Evolutionary conservation across 306 rosid species (phyloP), one percentile per base, ranked within the genome.

Genomic region (Castanea mollissima): DNA sequence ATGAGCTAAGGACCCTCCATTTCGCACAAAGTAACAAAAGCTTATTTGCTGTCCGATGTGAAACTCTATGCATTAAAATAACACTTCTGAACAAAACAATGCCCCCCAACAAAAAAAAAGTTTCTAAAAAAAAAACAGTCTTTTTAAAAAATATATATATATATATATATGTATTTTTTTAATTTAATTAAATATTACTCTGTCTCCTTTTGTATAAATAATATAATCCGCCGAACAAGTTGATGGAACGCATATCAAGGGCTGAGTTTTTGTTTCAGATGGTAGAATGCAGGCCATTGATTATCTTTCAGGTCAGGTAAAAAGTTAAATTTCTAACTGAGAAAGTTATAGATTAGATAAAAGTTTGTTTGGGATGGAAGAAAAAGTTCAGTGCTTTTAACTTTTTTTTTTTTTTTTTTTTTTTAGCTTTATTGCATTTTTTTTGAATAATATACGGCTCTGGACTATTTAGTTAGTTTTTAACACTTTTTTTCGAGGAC

Each of bases 1-100:
- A 71, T 46, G 34, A 63, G 52, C 88, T 82, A 84, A 82, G 96
- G 93, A 85, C 86, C 92, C 90, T 88, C 97, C 90, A 88, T 88
- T 85, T 68, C 78, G 86, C 91, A 87, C 87, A 87, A 87, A 78
- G 89, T 72, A 79, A 87, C 86, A 82, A 79, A 80, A 80, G 91
- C 88, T 87, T 73, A 68, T 78, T 84, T 78, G 90, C 71, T 64
- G 93, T 84, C 89, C 64, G 83, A 78, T 87, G 91, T 69, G 93
- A 87, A 87, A 78, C 89, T 82, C 88, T 79, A 80, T 75, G 89
- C 85, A 84, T 72, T 88, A 85, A 88, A 92, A 92, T 86, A 83
- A 78, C 70, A 77, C 82, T 81, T 81, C 71, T 74, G 78, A 76
- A 51, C 81, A 60, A 54, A 56, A 81, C 34, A 75, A 46, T 41